Conservation (phyloP, 805 yeast species). For the Candida tibetensis region DNA sequence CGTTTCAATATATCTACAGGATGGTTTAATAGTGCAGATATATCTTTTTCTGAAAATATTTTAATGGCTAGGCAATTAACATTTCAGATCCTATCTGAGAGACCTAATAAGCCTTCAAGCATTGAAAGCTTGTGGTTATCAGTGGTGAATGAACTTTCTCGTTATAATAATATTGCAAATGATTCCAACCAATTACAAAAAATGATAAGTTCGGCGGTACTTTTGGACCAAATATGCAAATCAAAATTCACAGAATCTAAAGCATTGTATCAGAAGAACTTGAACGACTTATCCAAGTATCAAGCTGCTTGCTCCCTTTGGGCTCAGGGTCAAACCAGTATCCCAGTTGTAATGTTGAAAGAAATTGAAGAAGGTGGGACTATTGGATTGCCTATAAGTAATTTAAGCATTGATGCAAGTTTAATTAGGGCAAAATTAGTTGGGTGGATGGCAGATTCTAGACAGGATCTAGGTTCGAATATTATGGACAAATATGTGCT, state of each 20-base stretch:
- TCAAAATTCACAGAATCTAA: conserved; percentile 11
- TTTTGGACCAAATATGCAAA: conserved; percentile 38
- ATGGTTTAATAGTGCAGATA: conserved; percentile 40
- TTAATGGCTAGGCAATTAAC: conserved; percentile 41
- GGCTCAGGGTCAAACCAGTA: conserved; percentile 54
- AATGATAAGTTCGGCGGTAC: conserved; percentile 47
- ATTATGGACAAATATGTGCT: conserved; percentile 59
- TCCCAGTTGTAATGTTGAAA: conserved; percentile 56
- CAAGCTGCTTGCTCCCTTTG: conserved; percentile 64
- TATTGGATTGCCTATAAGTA: conserved; percentile 14
- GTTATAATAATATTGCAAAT: conserved; percentile 44
- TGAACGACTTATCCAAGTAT: conserved; percentile 30
- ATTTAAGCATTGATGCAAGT: conserved; percentile 18
- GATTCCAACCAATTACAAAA: conserved; percentile 41
- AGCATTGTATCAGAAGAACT: conserved; percentile 9
- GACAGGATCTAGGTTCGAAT: conserved; percentile 60
- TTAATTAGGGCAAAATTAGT: conserved; percentile 46
- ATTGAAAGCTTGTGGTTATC: conserved; percentile 16
- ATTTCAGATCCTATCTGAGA: conserved; percentile 27
- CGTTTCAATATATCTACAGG: conserved; percentile 16
- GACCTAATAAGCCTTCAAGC: not conserved
- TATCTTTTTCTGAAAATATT: conserved; percentile 40
- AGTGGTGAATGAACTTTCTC: conserved; percentile 36
- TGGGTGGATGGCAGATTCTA: conserved; percentile 69
- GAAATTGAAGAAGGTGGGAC: conserved; percentile 12